Evolutionary conservation across 2,329 filamentous ascomycete genomes (phyloP).

Genomic region (Penicillium sp.): DNA sequence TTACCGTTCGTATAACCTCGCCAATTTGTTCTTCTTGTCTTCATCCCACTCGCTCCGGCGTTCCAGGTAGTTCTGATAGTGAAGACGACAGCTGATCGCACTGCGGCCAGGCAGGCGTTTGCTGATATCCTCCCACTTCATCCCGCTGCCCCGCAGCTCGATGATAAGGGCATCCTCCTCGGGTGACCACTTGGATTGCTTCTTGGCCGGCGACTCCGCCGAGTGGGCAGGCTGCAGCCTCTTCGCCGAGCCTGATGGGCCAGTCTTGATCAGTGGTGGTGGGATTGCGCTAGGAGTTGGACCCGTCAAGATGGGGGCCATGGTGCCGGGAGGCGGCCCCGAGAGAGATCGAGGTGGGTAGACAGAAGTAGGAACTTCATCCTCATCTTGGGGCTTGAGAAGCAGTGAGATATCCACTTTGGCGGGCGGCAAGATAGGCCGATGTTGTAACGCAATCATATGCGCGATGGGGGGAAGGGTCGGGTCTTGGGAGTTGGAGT

Average conservation of each 20-base stretch:
- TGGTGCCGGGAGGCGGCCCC: conserved; percentile 30
- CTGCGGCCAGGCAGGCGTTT: conserved; percentile 87
- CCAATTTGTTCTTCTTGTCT: conserved; percentile 95
- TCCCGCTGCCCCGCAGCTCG: conserved; percentile 82
- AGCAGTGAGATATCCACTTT: conserved; percentile 95
- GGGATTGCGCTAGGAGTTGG: conserved; percentile 28
- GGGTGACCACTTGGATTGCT: conserved; percentile 94
- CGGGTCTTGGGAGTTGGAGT: background rate
- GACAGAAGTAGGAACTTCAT: conserved; percentile 38
- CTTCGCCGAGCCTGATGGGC: conserved; percentile 39
- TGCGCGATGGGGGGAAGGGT: conserved; percentile 36
- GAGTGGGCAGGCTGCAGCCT: conserved; percentile 53
- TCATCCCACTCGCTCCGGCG: conserved; percentile 94
- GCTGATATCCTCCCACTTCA: conserved; percentile 99
- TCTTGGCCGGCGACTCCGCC: conserved; percentile 74
- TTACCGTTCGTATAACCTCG: conserved; percentile 92
- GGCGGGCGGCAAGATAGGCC: conserved; percentile 54
- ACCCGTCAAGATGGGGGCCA: conserved; percentile 31
- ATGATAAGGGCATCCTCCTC: conserved; percentile 95
- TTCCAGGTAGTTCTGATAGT: conserved; percentile 98
- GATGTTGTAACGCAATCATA: conserved; percentile 50
- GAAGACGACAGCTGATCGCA: conserved; percentile 89
- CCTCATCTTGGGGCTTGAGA: conserved; percentile 66
- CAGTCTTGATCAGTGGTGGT: conserved; percentile 34
- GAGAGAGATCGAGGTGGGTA: conserved; percentile 34